Conservation (phyloP, 2,329 filamentous ascomycete species). For the Grosmannia serpens region DNA sequence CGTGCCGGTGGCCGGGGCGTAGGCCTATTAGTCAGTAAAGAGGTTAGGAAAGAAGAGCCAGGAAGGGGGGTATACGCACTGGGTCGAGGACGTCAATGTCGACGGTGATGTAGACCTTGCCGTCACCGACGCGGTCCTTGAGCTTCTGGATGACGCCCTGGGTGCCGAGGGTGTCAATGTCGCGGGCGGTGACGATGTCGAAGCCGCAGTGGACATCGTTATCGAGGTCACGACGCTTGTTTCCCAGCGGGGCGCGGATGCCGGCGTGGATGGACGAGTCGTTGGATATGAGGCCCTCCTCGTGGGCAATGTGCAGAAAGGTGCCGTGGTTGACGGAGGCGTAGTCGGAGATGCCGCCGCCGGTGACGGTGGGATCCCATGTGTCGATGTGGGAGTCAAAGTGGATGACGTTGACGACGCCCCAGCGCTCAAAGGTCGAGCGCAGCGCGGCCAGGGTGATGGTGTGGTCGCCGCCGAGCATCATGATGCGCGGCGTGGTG, state of each 20-base stretch:
- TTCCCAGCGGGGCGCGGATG: conserved; percentile 41
- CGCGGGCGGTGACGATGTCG: conserved; percentile 43
- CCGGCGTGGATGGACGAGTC: conserved; percentile 47
- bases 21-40: not conserved
- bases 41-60: not conserved
- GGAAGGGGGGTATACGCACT: conserved; percentile 17
- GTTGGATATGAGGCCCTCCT: conserved; percentile 47
- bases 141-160: conserved; percentile 54
- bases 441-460: conserved; percentile 51
- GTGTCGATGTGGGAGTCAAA: conserved; percentile 53
- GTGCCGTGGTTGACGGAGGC: conserved; percentile 52
- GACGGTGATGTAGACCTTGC: conserved; percentile 57
- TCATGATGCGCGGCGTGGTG: conserved; percentile 40
- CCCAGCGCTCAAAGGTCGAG: conserved; percentile 44
- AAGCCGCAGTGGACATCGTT: conserved; percentile 51
- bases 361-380: conserved; percentile 54
- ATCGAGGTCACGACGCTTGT: conserved; percentile 36
- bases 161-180: conserved; percentile 60
- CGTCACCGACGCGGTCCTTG: conserved; percentile 38
- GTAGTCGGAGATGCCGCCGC: conserved; percentile 48
- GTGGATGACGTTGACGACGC: conserved; percentile 42
- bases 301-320: conserved; percentile 49
- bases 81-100: conserved; percentile 78
- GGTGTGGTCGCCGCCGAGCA: conserved; percentile 16
- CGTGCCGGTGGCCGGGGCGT: conserved; percentile 52